phyloP scores from a whole-genome alignment of 2,329 filamentous ascomycete species.

The Cercospora sp. region DNA sequence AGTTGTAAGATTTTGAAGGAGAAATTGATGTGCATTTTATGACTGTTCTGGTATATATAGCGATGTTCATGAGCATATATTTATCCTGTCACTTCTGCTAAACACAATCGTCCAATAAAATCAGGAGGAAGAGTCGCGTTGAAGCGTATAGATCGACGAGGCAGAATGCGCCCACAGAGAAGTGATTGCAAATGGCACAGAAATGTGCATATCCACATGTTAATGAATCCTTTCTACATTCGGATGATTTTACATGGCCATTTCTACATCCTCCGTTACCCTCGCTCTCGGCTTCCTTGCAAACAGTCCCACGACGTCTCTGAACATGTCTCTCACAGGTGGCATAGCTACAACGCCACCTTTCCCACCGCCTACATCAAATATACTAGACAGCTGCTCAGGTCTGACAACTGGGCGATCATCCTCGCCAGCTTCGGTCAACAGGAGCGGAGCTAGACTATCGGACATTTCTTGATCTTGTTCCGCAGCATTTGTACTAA shows the following conservation, averaged over 20 bases:
- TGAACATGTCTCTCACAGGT: slow-evolving; percentile 73
- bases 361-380: slow-evolving; percentile 61
- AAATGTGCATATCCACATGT: background rate
- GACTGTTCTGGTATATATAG: background rate
- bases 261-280: slow-evolving; percentile 12
- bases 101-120: background rate
- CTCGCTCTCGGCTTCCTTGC: slow-evolving; percentile 52
- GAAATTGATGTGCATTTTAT: background rate
- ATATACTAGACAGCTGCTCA: slow-evolving; percentile 68
- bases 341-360: slow-evolving; percentile 62
- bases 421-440: slow-evolving; percentile 46
- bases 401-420: slow-evolving; percentile 63
- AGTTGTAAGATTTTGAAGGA: slow-evolving; percentile 25
- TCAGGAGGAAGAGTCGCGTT: background rate
- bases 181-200: background rate
- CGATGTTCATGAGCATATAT: background rate
- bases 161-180: background rate
- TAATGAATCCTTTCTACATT: no score
- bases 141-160: background rate
- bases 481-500: slow-evolving; percentile 8
- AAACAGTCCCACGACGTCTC: slow-evolving; percentile 67
- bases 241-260: slow-evolving; percentile 12
- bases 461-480: slow-evolving; percentile 21
- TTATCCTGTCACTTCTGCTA: background rate
- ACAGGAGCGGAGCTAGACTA: slow-evolving; percentile 15